Percentiles rank a stretch among this genome's conserved stretches.
phyloP scores from a whole-genome alignment of 1,284 basidiomycete genomes.

The Trichosporon faecale region DNA sequence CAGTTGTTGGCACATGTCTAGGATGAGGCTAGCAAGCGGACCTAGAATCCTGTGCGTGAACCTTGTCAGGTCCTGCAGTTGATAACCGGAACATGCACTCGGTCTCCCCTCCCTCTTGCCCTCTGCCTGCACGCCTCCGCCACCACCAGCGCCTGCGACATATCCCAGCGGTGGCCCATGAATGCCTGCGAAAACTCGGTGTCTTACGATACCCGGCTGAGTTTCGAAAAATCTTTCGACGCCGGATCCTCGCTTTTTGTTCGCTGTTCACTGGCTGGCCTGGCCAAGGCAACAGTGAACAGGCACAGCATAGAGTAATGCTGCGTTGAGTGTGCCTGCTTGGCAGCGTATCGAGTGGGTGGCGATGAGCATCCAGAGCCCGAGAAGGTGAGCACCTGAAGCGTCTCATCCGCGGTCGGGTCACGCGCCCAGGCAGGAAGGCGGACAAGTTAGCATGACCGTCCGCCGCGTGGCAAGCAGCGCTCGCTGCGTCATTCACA shows the following conservation, averaged over 20 bases:
- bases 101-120: background rate
- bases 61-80: background rate
- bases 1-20: background rate
- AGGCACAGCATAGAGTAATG: background rate
- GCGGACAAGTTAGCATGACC: background rate
- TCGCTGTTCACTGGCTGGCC: background rate
- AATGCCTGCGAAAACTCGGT: background rate
- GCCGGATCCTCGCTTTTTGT: background rate
- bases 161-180: background rate
- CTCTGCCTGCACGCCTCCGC: background rate
- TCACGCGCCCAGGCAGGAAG: background rate
- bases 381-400: background rate
- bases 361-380: background rate
- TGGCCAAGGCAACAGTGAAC: background rate
- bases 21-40: background rate
- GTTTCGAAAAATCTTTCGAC: background rate
- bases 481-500: background rate
- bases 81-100: background rate
- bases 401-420: background rate
- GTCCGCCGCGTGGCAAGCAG: background rate
- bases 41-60: background rate
- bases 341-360: background rate
- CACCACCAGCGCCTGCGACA: background rate
- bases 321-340: background rate
- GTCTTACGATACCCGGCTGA: background rate